phyloP scores from a whole-genome alignment of 148 eudicot species.

The Arctostaphylos glauca region DNA sequence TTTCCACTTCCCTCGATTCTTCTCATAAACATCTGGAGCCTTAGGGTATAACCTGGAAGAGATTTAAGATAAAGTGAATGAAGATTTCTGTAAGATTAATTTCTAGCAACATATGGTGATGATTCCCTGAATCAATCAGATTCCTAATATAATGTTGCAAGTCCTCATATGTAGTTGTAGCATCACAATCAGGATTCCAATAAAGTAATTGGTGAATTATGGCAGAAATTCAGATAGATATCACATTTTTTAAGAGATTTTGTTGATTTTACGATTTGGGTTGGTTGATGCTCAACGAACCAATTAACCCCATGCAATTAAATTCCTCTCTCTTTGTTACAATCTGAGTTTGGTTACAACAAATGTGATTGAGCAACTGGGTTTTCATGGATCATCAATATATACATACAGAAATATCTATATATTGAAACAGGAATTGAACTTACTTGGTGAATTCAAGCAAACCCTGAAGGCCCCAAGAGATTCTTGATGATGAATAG shows the following conservation, averaged over 20 bases:
- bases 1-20: constrained; percentile 6
- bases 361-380: neutral
- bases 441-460: constrained; percentile 13
- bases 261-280: neutral
- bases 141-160: neutral
- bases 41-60: constrained; percentile 12
- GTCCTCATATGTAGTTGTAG: neutral
- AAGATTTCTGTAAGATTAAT: neutral
- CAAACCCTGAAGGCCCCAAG: constrained; percentile 4
- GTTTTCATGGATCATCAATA: neutral
- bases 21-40: neutral
- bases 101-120: neutral
- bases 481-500: neutral
- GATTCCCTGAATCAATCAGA: neutral
- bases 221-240: neutral
- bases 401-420: neutral
- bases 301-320: neutral
- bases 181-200: neutral
- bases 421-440: neutral
- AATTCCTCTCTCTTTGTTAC: neutral
- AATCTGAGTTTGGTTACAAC: neutral
- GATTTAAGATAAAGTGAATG: neutral
- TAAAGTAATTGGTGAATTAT: neutral
- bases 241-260: neutral
- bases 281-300: neutral